phyloP scores from a whole-genome alignment of 2,329 filamentous ascomycete genomes.

The Fonsecaea monophora region DNA sequence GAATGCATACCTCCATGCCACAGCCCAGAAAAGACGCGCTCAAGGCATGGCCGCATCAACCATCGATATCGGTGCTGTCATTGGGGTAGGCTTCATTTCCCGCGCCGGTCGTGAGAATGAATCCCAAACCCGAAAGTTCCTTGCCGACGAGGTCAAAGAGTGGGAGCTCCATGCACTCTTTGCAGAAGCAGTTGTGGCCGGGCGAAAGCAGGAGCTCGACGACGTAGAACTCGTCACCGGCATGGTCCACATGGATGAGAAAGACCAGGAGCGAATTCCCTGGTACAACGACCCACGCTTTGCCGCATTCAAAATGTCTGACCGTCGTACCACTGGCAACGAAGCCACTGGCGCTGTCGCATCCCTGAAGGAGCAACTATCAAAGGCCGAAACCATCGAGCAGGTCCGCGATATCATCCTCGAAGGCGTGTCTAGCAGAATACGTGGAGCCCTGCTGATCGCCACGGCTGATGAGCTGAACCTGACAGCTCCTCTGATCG shows the following conservation, averaged over 20 bases:
- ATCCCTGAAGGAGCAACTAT: constrained; percentile 23
- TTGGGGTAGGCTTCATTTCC: constrained; percentile 11
- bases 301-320: constrained; percentile 20
- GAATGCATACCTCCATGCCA: constrained; percentile 47
- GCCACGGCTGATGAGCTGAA: constrained; percentile 9
- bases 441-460: constrained; percentile 20
- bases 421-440: constrained; percentile 18
- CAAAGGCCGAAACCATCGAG: constrained; percentile 12
- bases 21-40: constrained; percentile 40
- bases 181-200: constrained; percentile 19
- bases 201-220: constrained; percentile 14
- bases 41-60: constrained; percentile 35
- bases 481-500: constrained; percentile 26
- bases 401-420: constrained; percentile 19
- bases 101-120: constrained; percentile 8
- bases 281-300: constrained; percentile 24
- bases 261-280: constrained; percentile 19
- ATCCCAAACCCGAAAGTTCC: constrained; percentile 10
- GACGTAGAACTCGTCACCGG: constrained; percentile 16
- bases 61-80: constrained; percentile 35
- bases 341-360: constrained; percentile 20
- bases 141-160: constrained; percentile 12
- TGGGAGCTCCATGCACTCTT: constrained; percentile 16
- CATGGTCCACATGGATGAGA: constrained; percentile 20
- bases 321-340: constrained; percentile 16